Evolutionary conservation across 192 early-diverging fungal genomes (phyloP), one percentile per base, ranked within the genome.

Genomic region (Phlyctochytrium planicorne): DNA sequence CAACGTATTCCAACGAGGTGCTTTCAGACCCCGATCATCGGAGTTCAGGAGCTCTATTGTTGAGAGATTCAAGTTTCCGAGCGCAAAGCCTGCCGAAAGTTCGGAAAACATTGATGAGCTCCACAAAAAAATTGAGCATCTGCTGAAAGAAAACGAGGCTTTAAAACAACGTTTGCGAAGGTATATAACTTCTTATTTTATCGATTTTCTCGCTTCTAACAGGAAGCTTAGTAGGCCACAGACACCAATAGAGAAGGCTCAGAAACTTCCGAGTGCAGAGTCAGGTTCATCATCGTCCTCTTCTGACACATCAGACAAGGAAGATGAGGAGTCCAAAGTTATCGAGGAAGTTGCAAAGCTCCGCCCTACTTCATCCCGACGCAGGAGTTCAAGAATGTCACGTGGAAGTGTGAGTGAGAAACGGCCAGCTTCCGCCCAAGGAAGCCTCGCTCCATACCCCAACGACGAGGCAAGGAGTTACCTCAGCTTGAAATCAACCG

Each of bases 61-160:
- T 52, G 16, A 52, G 50, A 52, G 50, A 52, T 52, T 16, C 16
- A 52, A 52, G n/a, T n/a, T n/a, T n/a, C 29, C 37, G 34, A 53
- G 52, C 30, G 63, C 63, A 16, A 53, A 65, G 34, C 34, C 63
- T 33, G 56, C n/a, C 52, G 3, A 37, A 63, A 16, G 12, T 63
- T n/a, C n/a, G n/a, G n/a, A n/a, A n/a, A n/a, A n/a, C n/a, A n/a
- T n/a, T n/a, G n/a, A n/a, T n/a, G n/a, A n/a, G n/a, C n/a, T n/a
- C n/a, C n/a, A n/a, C n/a, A n/a, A n/a, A n/a, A n/a, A n/a, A n/a
- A n/a, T n/a, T n/a, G n/a, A n/a, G n/a, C n/a, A n/a, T n/a, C n/a
- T n/a, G n/a, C n/a, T n/a, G n/a, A n/a, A n/a, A n/a, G n/a, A n/a
- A n/a, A n/a, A n/a, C n/a, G n/a, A n/a, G n/a, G n/a, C n/a, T n/a